Evolutionary conservation across 2,329 filamentous ascomycete species (phyloP).

Genomic region (Aureobasidium sp.): DNA sequence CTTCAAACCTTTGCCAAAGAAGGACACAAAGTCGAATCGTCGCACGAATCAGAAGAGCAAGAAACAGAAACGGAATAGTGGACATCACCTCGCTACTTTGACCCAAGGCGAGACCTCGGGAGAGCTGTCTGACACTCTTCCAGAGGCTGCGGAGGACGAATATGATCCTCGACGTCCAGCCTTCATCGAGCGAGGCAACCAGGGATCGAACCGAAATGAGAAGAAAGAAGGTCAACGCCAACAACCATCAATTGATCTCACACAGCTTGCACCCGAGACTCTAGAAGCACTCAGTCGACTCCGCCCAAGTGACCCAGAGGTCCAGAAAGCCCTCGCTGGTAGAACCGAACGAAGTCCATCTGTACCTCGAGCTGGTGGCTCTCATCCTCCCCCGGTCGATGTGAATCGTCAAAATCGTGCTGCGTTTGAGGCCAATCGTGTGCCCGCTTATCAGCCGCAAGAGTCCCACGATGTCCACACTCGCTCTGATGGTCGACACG

Average conservation of each 20-base stretch:
- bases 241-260: constrained; percentile 7
- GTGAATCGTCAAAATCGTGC: not conserved
- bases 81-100: not conserved
- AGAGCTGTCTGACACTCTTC: constrained; percentile 23
- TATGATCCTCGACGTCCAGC: constrained; percentile 39
- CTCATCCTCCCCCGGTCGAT: not conserved
- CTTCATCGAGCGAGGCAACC: not conserved
- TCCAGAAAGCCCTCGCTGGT: not conserved
- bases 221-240: not conserved
- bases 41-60: constrained; percentile 21
- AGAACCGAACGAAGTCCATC: constrained; percentile 2
- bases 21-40: constrained; percentile 15
- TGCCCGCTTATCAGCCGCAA: not conserved
- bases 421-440: not conserved
- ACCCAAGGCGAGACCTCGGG: not conserved
- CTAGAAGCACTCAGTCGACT: constrained; percentile 9
- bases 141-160: constrained; percentile 37
- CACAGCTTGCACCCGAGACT: constrained; percentile 9
- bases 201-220: not conserved
- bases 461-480: not conserved
- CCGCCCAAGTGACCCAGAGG: not conserved
- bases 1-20: not conserved
- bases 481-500: not conserved
- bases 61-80: constrained; percentile 25
- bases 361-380: not conserved